Conservation (phyloP, 2,329 filamentous ascomycete genomes). For the Bisporella sp. region DNA sequence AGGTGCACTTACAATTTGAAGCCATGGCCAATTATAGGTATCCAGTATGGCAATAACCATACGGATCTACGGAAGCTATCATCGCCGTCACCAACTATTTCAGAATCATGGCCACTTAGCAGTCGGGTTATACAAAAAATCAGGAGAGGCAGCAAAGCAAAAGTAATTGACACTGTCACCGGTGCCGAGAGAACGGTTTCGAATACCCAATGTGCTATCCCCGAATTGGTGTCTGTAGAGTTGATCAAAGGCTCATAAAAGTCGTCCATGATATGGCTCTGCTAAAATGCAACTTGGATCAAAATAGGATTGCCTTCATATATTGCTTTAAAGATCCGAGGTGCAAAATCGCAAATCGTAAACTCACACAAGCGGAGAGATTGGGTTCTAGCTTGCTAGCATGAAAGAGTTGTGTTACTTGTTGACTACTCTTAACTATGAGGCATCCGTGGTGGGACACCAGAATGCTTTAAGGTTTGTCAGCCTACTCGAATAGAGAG, state of each 20-base stretch:
- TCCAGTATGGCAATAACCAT: constrained; percentile 49
- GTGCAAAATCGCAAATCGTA: too few relatives aligned
- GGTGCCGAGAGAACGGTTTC: constrained; percentile 4
- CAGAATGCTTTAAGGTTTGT: too few relatives aligned
- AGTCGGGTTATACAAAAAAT: constrained; percentile 18
- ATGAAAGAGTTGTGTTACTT: too few relatives aligned
- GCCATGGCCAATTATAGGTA: constrained; percentile 50
- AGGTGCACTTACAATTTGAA: constrained; percentile 38
- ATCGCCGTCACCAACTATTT: constrained; percentile 3
- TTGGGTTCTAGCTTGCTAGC: too few relatives aligned
- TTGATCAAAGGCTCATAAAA: constrained; percentile 15
- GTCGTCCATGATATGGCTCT: constrained; percentile 14
- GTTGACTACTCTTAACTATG: too few relatives aligned
- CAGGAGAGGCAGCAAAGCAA: constrained; percentile 14
- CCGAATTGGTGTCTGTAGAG: neutral
- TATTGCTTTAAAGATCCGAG: too few relatives aligned
- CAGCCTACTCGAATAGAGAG: too few relatives aligned
- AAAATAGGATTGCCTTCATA: neutral
- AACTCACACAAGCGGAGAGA: too few relatives aligned
- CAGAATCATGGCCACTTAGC: constrained; percentile 13
- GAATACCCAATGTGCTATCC: neutral
- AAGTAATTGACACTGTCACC: constrained; percentile 10
- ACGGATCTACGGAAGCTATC: constrained; percentile 26
- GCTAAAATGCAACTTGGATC: neutral
- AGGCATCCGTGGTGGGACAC: too few relatives aligned